Evolutionary conservation across 768 basidiomycete genomes (phyloP), one percentile per base, ranked within the genome.

Genomic region (Pisolithus sp.): DNA sequence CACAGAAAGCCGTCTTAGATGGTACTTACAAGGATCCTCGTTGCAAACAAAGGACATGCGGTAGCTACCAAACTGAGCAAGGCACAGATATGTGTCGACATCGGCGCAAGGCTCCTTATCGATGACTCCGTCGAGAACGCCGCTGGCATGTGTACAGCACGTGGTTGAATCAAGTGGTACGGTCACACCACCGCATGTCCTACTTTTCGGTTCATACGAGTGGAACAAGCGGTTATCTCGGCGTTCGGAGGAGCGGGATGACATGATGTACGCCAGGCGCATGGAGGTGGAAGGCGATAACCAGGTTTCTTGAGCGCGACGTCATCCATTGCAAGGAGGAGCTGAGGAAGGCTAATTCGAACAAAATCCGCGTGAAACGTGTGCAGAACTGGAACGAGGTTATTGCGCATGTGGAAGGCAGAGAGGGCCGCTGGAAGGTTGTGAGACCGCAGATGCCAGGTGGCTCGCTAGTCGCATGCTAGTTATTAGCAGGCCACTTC

Each of bases 91-190:
- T 86, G 87, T 61, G 68, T 77, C 31, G 73, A 79, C 53, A 68
- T 90, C 17, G 75, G 76, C 15, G 85, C 88, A 10, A 73, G 75
- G 38, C 62, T 89, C 37, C 70, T 92, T 48, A 81, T 92, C 52
- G 89, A 92, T 65, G 89, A 92, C 69, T 89, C 87, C 6, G 60
- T 83, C 39, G 89, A 91, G 66, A 90, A 91, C 65, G 85, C 84
- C 36, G 56, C n/a, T 86, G 24, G 75, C 80, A 51, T 83, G 82
- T 55, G 75, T 73, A 0, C 73, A 62, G 30, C 40, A 70, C 50
- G 37, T 52, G 17, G 18, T 31, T 20, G 43, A 62, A 21, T 48
- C 48, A n/a, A 53, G 39, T 5, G 60, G 37, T 17, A 50, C 48
- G 7, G 37, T 44, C 46, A 43, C 46, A 23, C 71, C 73, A n/a